These are phyloP conservation scores for Daldinia caldariorum DNA, from an alignment of 495 filamentous ascomycete species.

Conservation along the genomic window DNA sequence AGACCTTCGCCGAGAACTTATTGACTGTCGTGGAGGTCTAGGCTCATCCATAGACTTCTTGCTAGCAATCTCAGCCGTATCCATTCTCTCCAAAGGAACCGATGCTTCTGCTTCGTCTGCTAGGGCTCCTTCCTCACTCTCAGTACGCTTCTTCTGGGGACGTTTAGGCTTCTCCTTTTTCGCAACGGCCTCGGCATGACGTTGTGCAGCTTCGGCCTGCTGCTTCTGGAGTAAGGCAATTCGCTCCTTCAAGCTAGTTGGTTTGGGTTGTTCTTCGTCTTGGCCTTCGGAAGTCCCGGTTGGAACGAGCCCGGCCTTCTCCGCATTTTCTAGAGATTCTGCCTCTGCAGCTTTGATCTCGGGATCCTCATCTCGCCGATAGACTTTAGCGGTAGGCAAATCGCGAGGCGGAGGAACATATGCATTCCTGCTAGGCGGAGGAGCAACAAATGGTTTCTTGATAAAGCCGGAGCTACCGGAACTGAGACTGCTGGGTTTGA, in stretches of 20 bases:
- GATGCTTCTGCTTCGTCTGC: conserved; percentile 53
- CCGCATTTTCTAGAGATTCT: conserved; percentile 64
- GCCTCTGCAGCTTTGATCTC: conserved; percentile 75
- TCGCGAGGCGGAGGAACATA: conserved; percentile 78
- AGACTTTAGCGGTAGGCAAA: conserved; percentile 75
- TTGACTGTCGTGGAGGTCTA: conserved; percentile 55
- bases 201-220: conserved; percentile 83
- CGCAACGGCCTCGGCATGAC: conserved; percentile 79
- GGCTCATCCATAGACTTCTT: conserved; percentile 69
- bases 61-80: conserved; percentile 61
- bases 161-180: conserved; percentile 90
- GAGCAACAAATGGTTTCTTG: conserved; percentile 98
- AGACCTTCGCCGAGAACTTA: conserved; percentile 62
- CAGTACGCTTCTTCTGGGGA: conserved; percentile 81
- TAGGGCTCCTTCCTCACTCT: conserved; percentile 57
- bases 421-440: conserved; percentile 91
- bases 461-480: conserved; percentile 74
- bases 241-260: conserved; percentile 90
- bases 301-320: conserved; percentile 66
- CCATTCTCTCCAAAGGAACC: conserved; percentile 55
- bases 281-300: conserved; percentile 57
- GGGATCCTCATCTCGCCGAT: conserved; percentile 89
- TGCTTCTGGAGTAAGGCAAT: conserved; percentile 95
- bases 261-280: conserved; percentile 86
- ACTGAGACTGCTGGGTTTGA: conserved; percentile 76